These are phyloP conservation scores for Ustilago esculenta DNA, from an alignment of 1,284 basidiomycete species.

Conservation along the genomic window DNA sequence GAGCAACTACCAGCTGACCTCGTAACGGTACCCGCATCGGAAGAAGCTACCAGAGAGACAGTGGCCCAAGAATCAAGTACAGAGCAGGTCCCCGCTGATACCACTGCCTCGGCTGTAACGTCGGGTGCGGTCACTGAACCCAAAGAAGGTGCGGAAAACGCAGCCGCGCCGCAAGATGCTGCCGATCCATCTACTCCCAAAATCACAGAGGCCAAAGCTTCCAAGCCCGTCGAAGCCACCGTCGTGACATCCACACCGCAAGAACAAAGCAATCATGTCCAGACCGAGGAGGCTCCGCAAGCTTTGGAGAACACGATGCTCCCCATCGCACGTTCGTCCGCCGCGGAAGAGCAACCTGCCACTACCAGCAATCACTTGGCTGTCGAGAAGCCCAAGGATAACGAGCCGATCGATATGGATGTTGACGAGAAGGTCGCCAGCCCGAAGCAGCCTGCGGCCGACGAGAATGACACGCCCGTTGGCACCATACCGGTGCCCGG, in stretches of 20 bases:
- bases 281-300: not conserved
- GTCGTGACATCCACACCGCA: not conserved
- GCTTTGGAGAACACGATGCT: too few relatives aligned
- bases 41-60: not conserved
- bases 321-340: too few relatives aligned
- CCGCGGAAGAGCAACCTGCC: not conserved
- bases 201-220: slow-evolving; percentile 3
- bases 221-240: not conserved
- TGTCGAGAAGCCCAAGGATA: not conserved
- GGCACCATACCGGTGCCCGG: not conserved
- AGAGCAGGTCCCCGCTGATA: slow-evolving; percentile 2
- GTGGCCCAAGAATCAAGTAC: slow-evolving; percentile 1
- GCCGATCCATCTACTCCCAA: slow-evolving; percentile 19
- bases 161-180: not conserved
- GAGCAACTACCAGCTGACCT: not conserved
- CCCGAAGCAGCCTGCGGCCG: not conserved
- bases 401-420: slow-evolving; percentile 24
- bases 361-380: not conserved
- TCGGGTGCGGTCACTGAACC: not conserved
- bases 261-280: not conserved
- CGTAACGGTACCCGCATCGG: not conserved
- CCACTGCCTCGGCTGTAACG: not conserved
- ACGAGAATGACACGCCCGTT: not conserved
- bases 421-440: slow-evolving; percentile 19
- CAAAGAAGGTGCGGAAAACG: not conserved